Evolutionary conservation across 1,284 basidiomycete species (phyloP), one percentile per base, ranked within the genome.

Genomic region (Erythrobasidium hasegawianum): DNA sequence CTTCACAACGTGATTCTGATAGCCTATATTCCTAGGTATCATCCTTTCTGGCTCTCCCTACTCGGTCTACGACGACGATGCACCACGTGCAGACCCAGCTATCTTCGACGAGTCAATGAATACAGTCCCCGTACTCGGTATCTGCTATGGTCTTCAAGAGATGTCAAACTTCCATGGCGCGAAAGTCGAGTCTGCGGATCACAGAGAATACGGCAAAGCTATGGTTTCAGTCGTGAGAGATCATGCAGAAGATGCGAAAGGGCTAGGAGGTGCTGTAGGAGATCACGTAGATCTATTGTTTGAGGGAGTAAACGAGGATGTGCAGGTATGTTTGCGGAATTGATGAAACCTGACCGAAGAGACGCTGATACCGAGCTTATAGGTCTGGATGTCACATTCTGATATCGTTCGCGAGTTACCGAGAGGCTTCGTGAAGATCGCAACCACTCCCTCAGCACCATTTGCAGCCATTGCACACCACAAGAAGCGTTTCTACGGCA

Each of bases 381-480:
- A 95, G 88, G 95, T 97, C 43, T 98, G 96, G 96, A 98, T 98
- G 96, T 97, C 93, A 40, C 96, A 98, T 77, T 95, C 95, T 20
- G 96, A 98, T 78, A 92, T 97, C 74, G 84, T 98, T 55, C 87
- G 86, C 39, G 84, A 83, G 64, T 82, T 88, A 8, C 96, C 96
- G 20, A 81, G 86, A 0, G 81, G 87, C 73, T 99, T 97, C 79
- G 85, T 90, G 75, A 84, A 90, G 71, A 89, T 98, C 72, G 96
- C 91, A 7, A 83, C 83, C 65, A 99, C 96, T 0, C 80, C 83
- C 29, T 89, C 87, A 1, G 94, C 95, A 0, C 95, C 95, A 0
- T 98, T 84, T 76, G 94, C 94, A 7, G 94, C 94, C 7, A 86
- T 98, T 70, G 91, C 91, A 1, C 96, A 99, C 80, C 81, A 91